phyloP scores from a whole-genome alignment of 2,329 filamentous ascomycete genomes.

The Talaromyces islandicus region DNA sequence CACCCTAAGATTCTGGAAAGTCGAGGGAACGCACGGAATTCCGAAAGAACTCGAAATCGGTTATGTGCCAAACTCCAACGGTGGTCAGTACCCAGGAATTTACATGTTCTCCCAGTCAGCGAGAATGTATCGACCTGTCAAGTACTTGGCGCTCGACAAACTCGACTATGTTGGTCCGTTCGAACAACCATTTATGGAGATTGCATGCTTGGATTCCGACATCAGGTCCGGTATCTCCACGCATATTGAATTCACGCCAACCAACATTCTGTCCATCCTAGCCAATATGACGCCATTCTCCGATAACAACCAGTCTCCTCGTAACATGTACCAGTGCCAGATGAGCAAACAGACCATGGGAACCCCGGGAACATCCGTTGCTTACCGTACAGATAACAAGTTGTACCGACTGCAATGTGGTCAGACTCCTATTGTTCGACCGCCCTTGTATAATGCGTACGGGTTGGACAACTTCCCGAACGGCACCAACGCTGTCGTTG shows the following conservation, averaged over 20 bases:
- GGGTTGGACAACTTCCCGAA: constrained; percentile 98
- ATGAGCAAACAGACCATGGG: constrained; percentile 99
- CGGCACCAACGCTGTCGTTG: constrained; percentile 89
- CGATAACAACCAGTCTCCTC: constrained; percentile 94
- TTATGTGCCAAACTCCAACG: constrained; percentile 77
- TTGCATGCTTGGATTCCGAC: constrained; percentile 84
- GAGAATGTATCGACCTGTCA: constrained; percentile 84
- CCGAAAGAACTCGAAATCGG: constrained; percentile 85
- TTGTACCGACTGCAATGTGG: constrained; percentile 90
- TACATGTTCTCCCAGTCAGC: constrained; percentile 86
- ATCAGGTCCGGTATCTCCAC: constrained; percentile 83
- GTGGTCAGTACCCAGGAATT: constrained; percentile 92
- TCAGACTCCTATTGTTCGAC: constrained; percentile 87
- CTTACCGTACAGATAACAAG: constrained; percentile 94
- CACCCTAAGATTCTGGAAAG: constrained; percentile 91
- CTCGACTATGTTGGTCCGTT: constrained; percentile 86
- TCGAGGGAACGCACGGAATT: constrained; percentile 73
- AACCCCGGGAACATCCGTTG: constrained; percentile 78
- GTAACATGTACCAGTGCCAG: constrained; percentile 99
- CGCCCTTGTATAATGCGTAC: constrained; percentile 91
- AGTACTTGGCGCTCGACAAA: constrained; percentile 80
- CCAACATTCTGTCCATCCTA: constrained; percentile 93
- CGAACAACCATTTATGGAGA: constrained; percentile 97
- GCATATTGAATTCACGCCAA: constrained; percentile 89
- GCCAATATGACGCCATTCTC: constrained; percentile 99